Conservation (phyloP, 1,139 yeast genomes). For the Suhomyces terraborum region DNA sequence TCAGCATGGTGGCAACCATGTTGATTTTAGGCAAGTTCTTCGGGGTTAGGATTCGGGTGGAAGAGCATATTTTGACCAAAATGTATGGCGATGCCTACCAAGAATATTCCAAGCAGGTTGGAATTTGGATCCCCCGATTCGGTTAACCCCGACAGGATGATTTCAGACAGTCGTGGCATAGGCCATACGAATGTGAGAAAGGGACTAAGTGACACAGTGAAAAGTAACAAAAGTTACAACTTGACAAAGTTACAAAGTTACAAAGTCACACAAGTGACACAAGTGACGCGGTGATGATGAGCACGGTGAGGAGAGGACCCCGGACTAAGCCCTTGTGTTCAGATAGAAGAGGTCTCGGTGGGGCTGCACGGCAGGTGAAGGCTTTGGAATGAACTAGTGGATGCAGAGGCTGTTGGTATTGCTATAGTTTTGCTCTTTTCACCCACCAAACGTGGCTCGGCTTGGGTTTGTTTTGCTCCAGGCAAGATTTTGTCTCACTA, state of each 20-base stretch:
- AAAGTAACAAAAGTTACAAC: too few relatives aligned
- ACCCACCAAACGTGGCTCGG: too few relatives aligned
- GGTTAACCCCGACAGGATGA: not conserved
- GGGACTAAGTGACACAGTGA: too few relatives aligned
- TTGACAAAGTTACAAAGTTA: too few relatives aligned
- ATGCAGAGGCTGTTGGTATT: too few relatives aligned
- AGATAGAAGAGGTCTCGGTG: slow-evolving; percentile 4
- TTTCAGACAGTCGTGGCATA: not conserved
- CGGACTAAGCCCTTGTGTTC: not conserved
- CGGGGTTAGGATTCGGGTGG: slow-evolving; percentile 35
- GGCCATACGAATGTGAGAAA: too few relatives aligned
- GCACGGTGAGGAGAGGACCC: too few relatives aligned
- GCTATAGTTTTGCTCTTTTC: too few relatives aligned
- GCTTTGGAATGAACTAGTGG: too few relatives aligned
- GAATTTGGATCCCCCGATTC: slow-evolving; percentile 32
- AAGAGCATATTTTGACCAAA: slow-evolving; percentile 37
- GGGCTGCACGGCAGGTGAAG: not conserved
- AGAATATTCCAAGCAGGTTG: slow-evolving; percentile 27
- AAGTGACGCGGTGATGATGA: too few relatives aligned
- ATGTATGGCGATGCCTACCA: slow-evolving; percentile 34
- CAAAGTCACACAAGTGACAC: too few relatives aligned
- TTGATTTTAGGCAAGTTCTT: slow-evolving; percentile 33
- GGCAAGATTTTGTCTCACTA: not conserved
- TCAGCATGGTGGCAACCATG: slow-evolving; percentile 23
- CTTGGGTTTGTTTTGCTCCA: not conserved